Evolutionary conservation across 768 basidiomycete species (phyloP).

Genomic region (Trametes villosa): DNA sequence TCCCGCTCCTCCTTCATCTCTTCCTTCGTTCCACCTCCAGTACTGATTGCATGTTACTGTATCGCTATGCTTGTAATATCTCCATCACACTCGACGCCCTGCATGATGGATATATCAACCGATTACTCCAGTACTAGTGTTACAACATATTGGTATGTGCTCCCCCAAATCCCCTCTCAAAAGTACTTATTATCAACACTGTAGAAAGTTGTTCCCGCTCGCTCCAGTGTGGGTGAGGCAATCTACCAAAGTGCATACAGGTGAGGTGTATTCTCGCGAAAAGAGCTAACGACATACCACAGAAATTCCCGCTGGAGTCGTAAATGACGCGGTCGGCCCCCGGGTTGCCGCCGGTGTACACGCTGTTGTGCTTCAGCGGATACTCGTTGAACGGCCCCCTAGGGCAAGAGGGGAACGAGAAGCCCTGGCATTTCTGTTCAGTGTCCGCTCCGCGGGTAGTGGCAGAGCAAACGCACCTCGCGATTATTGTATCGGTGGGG

Average conservation of each 20-base stretch:
- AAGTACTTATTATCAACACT: constrained; percentile 28
- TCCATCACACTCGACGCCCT: background rate
- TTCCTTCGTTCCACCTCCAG: constrained; percentile 62
- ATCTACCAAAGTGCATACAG: constrained; percentile 15
- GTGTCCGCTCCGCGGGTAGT: background rate
- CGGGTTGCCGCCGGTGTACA: constrained; percentile 34
- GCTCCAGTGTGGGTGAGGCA: constrained; percentile 31
- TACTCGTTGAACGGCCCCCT: constrained; percentile 29
- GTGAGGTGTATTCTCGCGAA: too few species aligned
- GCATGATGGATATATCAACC: background rate
- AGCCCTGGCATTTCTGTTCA: constrained; percentile 15
- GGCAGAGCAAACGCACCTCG: constrained; percentile 25
- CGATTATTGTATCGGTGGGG: constrained; percentile 35
- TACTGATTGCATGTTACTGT: constrained; percentile 34
- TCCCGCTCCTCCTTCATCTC: constrained; percentile 22
- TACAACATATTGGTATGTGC: background rate
- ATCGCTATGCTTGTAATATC: constrained; percentile 10
- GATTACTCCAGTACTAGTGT: background rate
- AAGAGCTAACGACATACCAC: constrained; percentile 20
- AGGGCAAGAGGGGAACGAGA: constrained; percentile 32
- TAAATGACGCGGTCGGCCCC: constrained; percentile 37
- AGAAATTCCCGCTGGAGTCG: constrained; percentile 26
- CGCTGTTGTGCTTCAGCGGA: constrained; percentile 27
- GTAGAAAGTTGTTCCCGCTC: constrained; percentile 25
- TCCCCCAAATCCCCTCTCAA: background rate